Evolutionary conservation across 2,329 filamentous ascomycete genomes (phyloP).

Genomic region (Myriosclerotinia duriaeana): DNA sequence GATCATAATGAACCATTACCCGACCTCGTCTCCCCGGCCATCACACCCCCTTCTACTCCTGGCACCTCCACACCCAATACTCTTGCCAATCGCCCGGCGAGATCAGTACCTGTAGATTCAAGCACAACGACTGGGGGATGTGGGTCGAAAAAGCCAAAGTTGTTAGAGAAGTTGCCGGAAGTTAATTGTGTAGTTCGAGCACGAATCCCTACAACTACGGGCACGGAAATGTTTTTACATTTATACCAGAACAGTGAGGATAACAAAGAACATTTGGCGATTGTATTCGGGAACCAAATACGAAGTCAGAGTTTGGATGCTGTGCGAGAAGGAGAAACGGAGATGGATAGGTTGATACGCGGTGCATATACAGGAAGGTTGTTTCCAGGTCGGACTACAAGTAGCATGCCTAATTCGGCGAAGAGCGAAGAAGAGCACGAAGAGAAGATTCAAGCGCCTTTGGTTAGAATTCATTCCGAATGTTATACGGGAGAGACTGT

Average conservation of each 20-base stretch:
- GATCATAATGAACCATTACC: conserved; percentile 31
- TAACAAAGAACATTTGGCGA: conserved; percentile 93
- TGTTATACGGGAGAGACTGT: conserved; percentile 99
- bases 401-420: conserved; percentile 25
- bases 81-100: conserved; percentile 39
- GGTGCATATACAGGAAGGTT: conserved; percentile 89
- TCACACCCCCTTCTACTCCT: conserved; percentile 69
- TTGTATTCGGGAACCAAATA: conserved; percentile 90
- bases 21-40: conserved; percentile 77
- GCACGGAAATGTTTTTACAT: conserved; percentile 95
- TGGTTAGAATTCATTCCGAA: conserved; percentile 95
- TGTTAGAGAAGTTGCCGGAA: conserved; percentile 73
- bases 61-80: conserved; percentile 54
- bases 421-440: conserved; percentile 15
- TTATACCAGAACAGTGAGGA: conserved; percentile 91
- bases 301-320: conserved; percentile 71
- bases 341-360: conserved; percentile 88
- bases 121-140: conserved; percentile 55
- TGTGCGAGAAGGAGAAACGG: conserved; percentile 72
- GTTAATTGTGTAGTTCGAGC: conserved; percentile 95
- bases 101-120: conserved; percentile 56
- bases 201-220: conserved; percentile 86
- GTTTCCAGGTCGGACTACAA: conserved; percentile 76
- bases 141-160: conserved; percentile 63
- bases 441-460: conserved; percentile 47